Evolutionary conservation across 352 stramenopile species (phyloP).

Genomic region (Globisporangium okanoganense): DNA sequence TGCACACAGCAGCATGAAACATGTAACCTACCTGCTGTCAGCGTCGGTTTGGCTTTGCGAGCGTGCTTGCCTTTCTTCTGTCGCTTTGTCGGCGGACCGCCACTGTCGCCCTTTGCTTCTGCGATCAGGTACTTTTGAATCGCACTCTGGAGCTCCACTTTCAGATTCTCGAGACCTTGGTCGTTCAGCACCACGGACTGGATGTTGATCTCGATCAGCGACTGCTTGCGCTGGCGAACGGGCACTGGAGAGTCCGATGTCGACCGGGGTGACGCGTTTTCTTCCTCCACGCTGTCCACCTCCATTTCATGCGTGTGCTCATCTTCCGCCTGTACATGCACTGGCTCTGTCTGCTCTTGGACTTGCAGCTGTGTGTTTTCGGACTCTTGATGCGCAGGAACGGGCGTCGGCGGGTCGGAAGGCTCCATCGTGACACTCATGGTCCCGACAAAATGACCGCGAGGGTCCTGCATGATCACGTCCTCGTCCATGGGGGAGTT

Average conservation of each 20-base stretch:
- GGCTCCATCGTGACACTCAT: constrained; percentile 2
- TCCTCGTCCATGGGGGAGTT: constrained; percentile 53
- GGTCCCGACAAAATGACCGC: neutral
- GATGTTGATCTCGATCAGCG: constrained; percentile 19
- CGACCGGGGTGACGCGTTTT: neutral
- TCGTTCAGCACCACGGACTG: constrained; percentile 32
- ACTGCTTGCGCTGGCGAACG: constrained; percentile 2
- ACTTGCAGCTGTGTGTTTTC: neutral
- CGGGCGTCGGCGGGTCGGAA: neutral
- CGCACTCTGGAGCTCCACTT: constrained; percentile 33
- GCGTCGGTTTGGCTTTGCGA: constrained; percentile 18
- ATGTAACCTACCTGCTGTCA: constrained; percentile 4
- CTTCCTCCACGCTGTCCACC: neutral
- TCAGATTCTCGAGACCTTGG: constrained; percentile 34
- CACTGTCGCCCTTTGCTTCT: constrained; percentile 18
- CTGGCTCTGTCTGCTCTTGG: neutral
- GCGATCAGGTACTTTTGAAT: constrained; percentile 30
- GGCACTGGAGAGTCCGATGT: constrained; percentile 22
- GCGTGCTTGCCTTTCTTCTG: constrained; percentile 64
- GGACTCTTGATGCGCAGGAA: neutral
- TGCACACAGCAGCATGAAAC: constrained; percentile 8
- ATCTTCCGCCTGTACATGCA: constrained; percentile 4
- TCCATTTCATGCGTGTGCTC: neutral
- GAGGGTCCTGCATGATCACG: constrained; percentile 17
- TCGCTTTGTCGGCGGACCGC: constrained; percentile 38